phyloP scores from a whole-genome alignment of 2,329 filamentous ascomycete genomes.

The Monosporascus sp. region DNA sequence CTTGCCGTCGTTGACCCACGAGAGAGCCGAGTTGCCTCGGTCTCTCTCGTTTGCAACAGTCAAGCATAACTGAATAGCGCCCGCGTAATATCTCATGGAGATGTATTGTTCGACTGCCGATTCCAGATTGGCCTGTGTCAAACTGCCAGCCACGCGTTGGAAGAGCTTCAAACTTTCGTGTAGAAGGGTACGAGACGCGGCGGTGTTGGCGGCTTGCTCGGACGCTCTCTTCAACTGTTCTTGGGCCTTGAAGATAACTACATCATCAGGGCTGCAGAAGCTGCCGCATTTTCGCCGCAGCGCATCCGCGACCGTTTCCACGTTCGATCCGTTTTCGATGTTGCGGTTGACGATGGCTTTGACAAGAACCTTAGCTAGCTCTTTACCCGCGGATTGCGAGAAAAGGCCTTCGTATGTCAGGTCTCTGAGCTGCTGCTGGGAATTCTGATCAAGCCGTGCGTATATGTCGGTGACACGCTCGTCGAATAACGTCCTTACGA shows the following conservation, averaged over 20 bases:
- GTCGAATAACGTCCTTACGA: constrained; percentile 90
- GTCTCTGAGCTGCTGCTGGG: constrained; percentile 63
- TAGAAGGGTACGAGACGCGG: constrained; percentile 70
- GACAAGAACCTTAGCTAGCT: constrained; percentile 88
- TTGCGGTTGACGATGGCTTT: constrained; percentile 98
- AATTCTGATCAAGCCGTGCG: constrained; percentile 63
- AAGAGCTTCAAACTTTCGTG: constrained; percentile 88
- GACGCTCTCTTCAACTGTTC: constrained; percentile 86
- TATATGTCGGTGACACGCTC: constrained; percentile 89
- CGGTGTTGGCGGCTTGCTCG: constrained; percentile 70
- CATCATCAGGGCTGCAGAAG: constrained; percentile 96
- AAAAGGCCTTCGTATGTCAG: constrained; percentile 89
- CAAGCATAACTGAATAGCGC: constrained; percentile 82
- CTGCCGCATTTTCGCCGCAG: constrained; percentile 86
- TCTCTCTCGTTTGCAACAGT: constrained; percentile 80
- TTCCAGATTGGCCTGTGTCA: constrained; percentile 76
- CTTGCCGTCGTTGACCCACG: constrained; percentile 81
- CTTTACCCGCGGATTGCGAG: constrained; percentile 70
- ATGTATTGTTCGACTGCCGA: constrained; percentile 76
- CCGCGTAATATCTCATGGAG: constrained; percentile 81
- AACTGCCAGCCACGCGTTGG: constrained; percentile 76
- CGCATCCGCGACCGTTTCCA: constrained; percentile 96
- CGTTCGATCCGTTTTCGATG: constrained; percentile 93
- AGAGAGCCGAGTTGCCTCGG: constrained; percentile 76
- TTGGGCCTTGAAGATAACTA: constrained; percentile 96